These are phyloP conservation scores for Botryosphaeria dothidea DNA, from an alignment of 2,329 filamentous ascomycete species.

Conservation along the genomic window DNA sequence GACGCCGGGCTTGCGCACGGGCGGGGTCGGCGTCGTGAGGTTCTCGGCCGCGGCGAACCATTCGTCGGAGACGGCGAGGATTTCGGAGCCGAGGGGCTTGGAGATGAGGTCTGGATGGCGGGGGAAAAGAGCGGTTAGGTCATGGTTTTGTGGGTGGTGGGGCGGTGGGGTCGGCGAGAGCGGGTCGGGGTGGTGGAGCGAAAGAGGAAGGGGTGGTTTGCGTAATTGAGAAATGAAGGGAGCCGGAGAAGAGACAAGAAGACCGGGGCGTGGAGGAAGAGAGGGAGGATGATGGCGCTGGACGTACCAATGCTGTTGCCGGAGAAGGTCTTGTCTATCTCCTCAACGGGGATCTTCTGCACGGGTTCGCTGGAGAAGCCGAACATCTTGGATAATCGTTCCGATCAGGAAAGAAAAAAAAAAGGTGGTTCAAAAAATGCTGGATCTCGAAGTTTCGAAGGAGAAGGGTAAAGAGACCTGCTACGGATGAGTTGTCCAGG, in stretches of 20 bases:
- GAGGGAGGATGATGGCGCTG: neutral
- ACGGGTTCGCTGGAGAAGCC: slow-evolving; percentile 10
- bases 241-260: neutral
- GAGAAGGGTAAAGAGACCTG: neutral
- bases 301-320: slow-evolving; percentile 16
- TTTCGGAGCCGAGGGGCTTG: slow-evolving; percentile 50
- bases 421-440: neutral
- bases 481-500: too few species aligned
- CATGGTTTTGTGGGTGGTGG: neutral
- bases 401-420: neutral
- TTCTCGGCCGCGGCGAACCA: slow-evolving; percentile 62
- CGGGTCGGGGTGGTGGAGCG: neutral
- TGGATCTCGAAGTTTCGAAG: neutral
- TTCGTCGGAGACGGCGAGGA: slow-evolving; percentile 61
- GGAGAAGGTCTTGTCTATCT: slow-evolving; percentile 13
- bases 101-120: slow-evolving; percentile 56
- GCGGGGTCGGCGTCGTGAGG: slow-evolving; percentile 58
- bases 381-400: neutral
- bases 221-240: neutral
- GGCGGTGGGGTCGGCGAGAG: neutral
- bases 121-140: neutral
- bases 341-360: neutral
- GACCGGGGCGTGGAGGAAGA: neutral
- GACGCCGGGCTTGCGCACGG: slow-evolving; percentile 58
- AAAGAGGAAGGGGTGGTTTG: neutral